phyloP scores from a whole-genome alignment of 2,329 filamentous ascomycete species.

The Zymoseptoria tritici region DNA sequence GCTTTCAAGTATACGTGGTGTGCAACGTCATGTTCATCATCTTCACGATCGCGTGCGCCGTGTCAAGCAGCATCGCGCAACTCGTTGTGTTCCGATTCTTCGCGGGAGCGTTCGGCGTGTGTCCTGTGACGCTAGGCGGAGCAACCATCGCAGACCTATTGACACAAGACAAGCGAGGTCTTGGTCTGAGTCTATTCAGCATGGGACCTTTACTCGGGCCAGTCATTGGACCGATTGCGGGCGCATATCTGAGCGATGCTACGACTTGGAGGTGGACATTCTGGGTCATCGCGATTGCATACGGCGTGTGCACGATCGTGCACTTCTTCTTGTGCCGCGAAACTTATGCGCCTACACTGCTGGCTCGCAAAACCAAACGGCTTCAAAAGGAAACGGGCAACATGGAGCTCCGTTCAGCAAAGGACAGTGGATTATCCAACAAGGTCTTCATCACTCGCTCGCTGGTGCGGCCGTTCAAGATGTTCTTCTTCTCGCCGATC shows the following conservation, averaged over 20 bases:
- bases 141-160: constrained; percentile 15
- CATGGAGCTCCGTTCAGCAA: constrained; percentile 30
- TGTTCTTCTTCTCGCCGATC: constrained; percentile 38
- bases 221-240: constrained; percentile 41
- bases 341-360: constrained; percentile 41
- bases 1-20: constrained; percentile 22
- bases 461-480: constrained; percentile 49
- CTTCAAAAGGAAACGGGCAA: constrained; percentile 44
- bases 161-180: constrained; percentile 12
- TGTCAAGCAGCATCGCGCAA: constrained; percentile 18
- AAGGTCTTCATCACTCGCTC: constrained; percentile 35
- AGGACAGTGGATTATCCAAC: constrained; percentile 33
- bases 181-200: constrained; percentile 14
- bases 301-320: constrained; percentile 22
- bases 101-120: constrained; percentile 45
- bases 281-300: constrained; percentile 38
- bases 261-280: constrained; percentile 49
- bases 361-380: constrained; percentile 38
- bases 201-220: constrained; percentile 28
- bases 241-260: constrained; percentile 43
- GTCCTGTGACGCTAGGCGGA: constrained; percentile 25
- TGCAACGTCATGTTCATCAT: constrained; percentile 26
- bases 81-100: constrained; percentile 28
- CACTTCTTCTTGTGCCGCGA: constrained; percentile 36
- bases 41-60: constrained; percentile 25